These are phyloP conservation scores for Thermochaetoides thermophila DNA, from an alignment of 495 filamentous ascomycete genomes.

Conservation along the genomic window DNA sequence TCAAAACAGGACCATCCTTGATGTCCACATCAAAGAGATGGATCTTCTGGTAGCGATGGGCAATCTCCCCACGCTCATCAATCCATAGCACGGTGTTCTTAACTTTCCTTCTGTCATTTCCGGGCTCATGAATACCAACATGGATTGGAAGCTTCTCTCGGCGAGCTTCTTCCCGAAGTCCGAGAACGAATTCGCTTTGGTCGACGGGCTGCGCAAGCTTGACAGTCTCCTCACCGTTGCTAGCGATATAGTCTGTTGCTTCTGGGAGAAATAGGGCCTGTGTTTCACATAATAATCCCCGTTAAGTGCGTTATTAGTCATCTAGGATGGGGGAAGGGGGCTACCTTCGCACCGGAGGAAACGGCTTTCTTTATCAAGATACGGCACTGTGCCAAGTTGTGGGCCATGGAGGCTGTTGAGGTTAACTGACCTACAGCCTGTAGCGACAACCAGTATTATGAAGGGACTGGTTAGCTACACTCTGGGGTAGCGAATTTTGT, in stretches of 20 bases:
- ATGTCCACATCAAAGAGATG: slow-evolving; percentile 33
- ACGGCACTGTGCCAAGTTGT: slow-evolving; percentile 67
- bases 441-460: too few relatives aligned
- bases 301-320: too few relatives aligned
- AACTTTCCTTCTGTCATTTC: slow-evolving; percentile 17
- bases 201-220: slow-evolving; percentile 43
- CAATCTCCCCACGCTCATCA: slow-evolving; percentile 21
- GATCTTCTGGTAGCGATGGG: slow-evolving; percentile 40
- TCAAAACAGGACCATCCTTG: slow-evolving; percentile 14
- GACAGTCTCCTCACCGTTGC: slow-evolving; percentile 47
- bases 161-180: slow-evolving; percentile 52
- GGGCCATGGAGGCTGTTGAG: slow-evolving; percentile 60
- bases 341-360: slow-evolving; percentile 66
- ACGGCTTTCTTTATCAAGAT: slow-evolving; percentile 56
- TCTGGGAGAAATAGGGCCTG: slow-evolving; percentile 85
- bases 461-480: too few relatives aligned
- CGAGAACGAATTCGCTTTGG: slow-evolving; percentile 48
- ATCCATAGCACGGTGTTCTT: slow-evolving; percentile 37
- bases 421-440: slow-evolving; percentile 86
- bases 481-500: not conserved
- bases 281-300: too few relatives aligned
- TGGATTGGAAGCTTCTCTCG: slow-evolving; percentile 53
- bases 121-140: slow-evolving; percentile 60
- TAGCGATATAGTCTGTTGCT: slow-evolving; percentile 76
- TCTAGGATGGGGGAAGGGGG: too few relatives aligned